Conservation (phyloP, 2,329 filamentous ascomycete species). For the Allantophomopsis cytisporea region DNA sequence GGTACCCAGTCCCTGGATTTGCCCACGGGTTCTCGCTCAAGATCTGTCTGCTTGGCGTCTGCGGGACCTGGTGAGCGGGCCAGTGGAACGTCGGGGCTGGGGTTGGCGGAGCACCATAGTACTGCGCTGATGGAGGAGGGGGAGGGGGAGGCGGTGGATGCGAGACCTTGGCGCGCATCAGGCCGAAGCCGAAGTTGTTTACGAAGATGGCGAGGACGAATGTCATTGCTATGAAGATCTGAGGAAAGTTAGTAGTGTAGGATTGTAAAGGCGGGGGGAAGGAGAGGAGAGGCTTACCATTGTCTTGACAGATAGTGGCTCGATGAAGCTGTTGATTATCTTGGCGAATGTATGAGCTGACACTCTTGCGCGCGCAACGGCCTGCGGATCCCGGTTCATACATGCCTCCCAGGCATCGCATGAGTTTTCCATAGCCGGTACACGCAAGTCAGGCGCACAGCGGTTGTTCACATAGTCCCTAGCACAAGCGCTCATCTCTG, state of each 20-base stretch:
- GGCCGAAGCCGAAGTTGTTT: conserved; percentile 33
- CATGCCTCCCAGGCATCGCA: conserved; percentile 79
- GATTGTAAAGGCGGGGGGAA: too few species aligned
- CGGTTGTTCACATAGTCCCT: conserved; percentile 63
- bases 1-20: too few species aligned
- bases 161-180: conserved; percentile 13
- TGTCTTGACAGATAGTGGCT: conserved; percentile 77
- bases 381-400: conserved; percentile 71
- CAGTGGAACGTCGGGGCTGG: conserved; percentile 12
- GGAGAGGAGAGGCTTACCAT: conserved; percentile 26
- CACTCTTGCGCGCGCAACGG: conserved; percentile 66
- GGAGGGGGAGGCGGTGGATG: conserved; percentile 13
- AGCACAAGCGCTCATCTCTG: conserved; percentile 61
- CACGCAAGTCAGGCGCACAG: conserved; percentile 51
- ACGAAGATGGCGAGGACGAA: conserved; percentile 32
- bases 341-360: conserved; percentile 80
- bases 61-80: conserved; percentile 9
- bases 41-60: conserved; percentile 10
- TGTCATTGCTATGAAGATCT: conserved; percentile 37
- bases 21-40: too few species aligned
- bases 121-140: conserved; percentile 12
- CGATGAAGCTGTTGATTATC: conserved; percentile 88
- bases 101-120: conserved; percentile 7
- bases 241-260: not conserved
- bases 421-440: conserved; percentile 58